Conservation (phyloP, 2,329 filamentous ascomycete species). For the Talaromyces atroroseus region DNA sequence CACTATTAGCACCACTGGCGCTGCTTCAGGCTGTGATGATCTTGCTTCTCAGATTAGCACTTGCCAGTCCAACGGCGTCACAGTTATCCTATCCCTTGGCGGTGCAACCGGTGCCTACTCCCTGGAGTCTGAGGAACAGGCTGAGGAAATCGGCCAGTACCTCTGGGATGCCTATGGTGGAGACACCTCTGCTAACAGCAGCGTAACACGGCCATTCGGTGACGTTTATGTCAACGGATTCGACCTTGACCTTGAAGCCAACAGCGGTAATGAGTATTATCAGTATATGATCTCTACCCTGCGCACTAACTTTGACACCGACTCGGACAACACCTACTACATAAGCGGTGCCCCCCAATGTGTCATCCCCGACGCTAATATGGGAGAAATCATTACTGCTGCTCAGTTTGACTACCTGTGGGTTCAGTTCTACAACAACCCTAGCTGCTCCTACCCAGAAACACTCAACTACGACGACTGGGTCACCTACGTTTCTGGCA, state of each 20-base stretch:
- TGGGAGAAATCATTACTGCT: conserved; percentile 40
- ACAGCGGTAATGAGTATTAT: conserved; percentile 33
- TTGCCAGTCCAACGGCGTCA: conserved; percentile 41
- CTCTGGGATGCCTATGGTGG: conserved; percentile 44
- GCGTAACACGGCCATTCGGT: conserved; percentile 48
- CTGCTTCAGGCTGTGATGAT: conserved; percentile 28
- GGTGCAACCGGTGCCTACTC: conserved; percentile 37
- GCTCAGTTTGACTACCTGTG: conserved; percentile 50
- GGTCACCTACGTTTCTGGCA: conserved; percentile 32
- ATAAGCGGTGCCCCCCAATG: conserved; percentile 52
- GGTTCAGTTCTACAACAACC: conserved; percentile 54
- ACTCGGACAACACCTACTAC: conserved; percentile 39
- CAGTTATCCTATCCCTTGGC: conserved; percentile 44
- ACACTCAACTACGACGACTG: conserved; percentile 46
- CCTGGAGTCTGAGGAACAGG: conserved; percentile 32
- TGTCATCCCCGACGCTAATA: conserved; percentile 42
- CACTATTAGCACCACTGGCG: conserved; percentile 5
- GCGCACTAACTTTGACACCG: conserved; percentile 35
- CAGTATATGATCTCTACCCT: conserved; percentile 43
- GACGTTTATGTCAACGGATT: conserved; percentile 47
- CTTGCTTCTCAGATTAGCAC: conserved; percentile 38
- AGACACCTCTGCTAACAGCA: conserved; percentile 31
- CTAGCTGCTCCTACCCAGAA: conserved; percentile 42
- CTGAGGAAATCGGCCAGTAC: conserved; percentile 34
- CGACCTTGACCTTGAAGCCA: conserved; percentile 47